A percentile compares a stretch with the other conserved stretches of the same genome.
Evolutionary conservation across 805 yeast genomes (phyloP).

Genomic region (Candida verbasci): DNA sequence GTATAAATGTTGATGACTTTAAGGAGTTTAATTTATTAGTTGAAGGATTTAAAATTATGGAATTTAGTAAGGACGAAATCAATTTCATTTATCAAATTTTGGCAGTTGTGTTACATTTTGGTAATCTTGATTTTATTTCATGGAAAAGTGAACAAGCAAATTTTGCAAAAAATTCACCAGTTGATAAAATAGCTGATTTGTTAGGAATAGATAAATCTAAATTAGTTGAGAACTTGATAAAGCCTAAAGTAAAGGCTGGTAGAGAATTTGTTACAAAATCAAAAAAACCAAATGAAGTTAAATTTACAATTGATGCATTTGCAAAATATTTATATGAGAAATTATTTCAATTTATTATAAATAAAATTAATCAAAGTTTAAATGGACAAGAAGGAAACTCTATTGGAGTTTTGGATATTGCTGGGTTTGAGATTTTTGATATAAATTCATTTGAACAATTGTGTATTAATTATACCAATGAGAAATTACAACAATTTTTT

Average conservation of each 20-base stretch:
- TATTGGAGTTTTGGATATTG: conserved; percentile 58
- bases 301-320: conserved; percentile 76
- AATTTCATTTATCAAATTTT: conserved; percentile 58
- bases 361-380: conserved; percentile 67
- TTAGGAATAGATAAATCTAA: conserved; percentile 58
- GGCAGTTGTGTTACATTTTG: conserved; percentile 77
- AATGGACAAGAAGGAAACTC: conserved; percentile 25
- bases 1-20: conserved; percentile 71
- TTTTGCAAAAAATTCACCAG: conserved; percentile 46
- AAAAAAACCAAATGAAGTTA: conserved; percentile 74
- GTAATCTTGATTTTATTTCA: conserved; percentile 72
- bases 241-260: conserved; percentile 89
- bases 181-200: conserved; percentile 51
- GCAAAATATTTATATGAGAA: conserved; percentile 85
- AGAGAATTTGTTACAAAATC: conserved; percentile 79
- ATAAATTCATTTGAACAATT: conserved; percentile 57
- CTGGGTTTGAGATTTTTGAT: conserved; percentile 59
- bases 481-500: conserved; percentile 56
- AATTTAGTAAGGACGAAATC: conserved; percentile 54
- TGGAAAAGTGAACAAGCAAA: conserved; percentile 74
- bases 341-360: conserved; percentile 72
- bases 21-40: conserved; percentile 60
- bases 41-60: conserved; percentile 70
- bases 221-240: conserved; percentile 54
- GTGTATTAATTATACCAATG: conserved; percentile 59